These are phyloP conservation scores for Colletotrichum australisinense DNA, from an alignment of 2,329 filamentous ascomycete genomes.

Conservation along the genomic window DNA sequence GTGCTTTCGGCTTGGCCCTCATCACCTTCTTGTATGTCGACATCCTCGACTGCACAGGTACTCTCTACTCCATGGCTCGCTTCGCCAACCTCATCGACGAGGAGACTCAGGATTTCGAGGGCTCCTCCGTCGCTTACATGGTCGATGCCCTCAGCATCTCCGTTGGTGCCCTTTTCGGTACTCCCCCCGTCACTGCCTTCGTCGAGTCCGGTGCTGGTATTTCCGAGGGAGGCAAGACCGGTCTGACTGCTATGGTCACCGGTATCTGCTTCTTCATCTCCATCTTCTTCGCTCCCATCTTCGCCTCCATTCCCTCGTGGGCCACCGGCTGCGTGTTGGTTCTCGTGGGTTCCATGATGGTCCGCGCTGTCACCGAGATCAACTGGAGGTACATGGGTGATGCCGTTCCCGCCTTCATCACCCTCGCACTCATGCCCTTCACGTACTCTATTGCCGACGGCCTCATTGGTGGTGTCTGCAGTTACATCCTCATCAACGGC, in stretches of 20 bases:
- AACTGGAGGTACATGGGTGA: slow-evolving; percentile 92
- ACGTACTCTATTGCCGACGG: slow-evolving; percentile 91
- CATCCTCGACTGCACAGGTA: slow-evolving; percentile 88
- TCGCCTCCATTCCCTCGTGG: slow-evolving; percentile 90
- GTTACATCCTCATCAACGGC: slow-evolving; percentile 81
- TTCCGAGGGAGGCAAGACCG: slow-evolving; percentile 86
- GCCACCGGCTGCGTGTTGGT: slow-evolving; percentile 90
- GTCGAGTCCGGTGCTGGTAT: slow-evolving; percentile 93
- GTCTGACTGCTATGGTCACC: slow-evolving; percentile 82
- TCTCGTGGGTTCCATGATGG: slow-evolving; percentile 91
- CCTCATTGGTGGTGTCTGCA: slow-evolving; percentile 82
- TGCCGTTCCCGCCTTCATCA: slow-evolving; percentile 85
- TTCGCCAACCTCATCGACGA: slow-evolving; percentile 86
- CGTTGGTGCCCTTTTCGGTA: slow-evolving; percentile 82
- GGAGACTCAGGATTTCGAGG: slow-evolving; percentile 87
- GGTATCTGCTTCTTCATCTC: slow-evolving; percentile 88
- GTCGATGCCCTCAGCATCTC: slow-evolving; percentile 84
- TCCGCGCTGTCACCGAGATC: slow-evolving; percentile 80
- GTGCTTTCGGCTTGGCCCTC: slow-evolving; percentile 84
- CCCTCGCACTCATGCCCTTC: slow-evolving; percentile 88
- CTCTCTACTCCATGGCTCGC: slow-evolving; percentile 89
- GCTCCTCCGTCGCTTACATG: slow-evolving; percentile 84
- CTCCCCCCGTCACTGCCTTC: slow-evolving; percentile 86
- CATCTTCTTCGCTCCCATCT: slow-evolving; percentile 91
- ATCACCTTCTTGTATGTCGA: slow-evolving; percentile 93